A percentile compares a stretch with the other conserved stretches of the same genome.
phyloP scores from a whole-genome alignment of 2,329 filamentous ascomycete genomes.

The Dactylellina sp. region DNA sequence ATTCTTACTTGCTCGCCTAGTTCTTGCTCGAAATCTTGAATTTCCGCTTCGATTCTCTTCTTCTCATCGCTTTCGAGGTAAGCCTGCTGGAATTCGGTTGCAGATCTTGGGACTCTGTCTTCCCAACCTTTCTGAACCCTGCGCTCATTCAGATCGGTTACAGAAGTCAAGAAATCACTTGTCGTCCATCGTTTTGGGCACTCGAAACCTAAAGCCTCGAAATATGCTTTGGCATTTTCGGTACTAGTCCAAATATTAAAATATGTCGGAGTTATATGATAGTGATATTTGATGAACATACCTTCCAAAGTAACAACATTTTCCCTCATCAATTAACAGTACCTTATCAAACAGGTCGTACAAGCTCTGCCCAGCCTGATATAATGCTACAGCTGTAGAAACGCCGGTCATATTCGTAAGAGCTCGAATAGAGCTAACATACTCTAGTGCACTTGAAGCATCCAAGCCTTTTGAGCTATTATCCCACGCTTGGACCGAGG shows the following conservation, averaged over 20 bases:
- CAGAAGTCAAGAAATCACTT: slow-evolving; percentile 75
- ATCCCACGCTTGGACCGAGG: slow-evolving; percentile 79
- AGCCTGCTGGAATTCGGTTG: slow-evolving; percentile 61
- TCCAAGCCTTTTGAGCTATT: slow-evolving; percentile 78
- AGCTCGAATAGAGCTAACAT: slow-evolving; percentile 59
- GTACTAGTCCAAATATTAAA: slow-evolving; percentile 62
- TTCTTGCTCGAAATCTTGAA: slow-evolving; percentile 56
- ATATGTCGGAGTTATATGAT: slow-evolving; percentile 63
- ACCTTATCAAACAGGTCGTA: slow-evolving; percentile 79
- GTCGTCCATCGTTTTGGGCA: slow-evolving; percentile 73
- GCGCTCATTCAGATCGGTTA: slow-evolving; percentile 70
- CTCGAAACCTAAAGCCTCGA: slow-evolving; percentile 74
- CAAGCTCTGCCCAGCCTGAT: slow-evolving; percentile 78
- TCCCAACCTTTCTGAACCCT: slow-evolving; percentile 65
- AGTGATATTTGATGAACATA: not conserved
- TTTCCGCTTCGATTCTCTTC: slow-evolving; percentile 57
- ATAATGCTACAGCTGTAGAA: slow-evolving; percentile 84
- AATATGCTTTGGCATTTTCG: slow-evolving; percentile 72
- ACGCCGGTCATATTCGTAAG: slow-evolving; percentile 86
- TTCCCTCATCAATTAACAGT: slow-evolving; percentile 74
- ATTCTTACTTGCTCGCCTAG: slow-evolving; percentile 54
- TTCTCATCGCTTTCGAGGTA: slow-evolving; percentile 57
- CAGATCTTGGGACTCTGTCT: slow-evolving; percentile 65
- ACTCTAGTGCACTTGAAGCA: slow-evolving; percentile 69
- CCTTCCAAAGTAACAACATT: slow-evolving; percentile 71